Evolutionary conservation across 2,329 filamentous ascomycete species (phyloP).

Genomic region (Sporothrix brasiliensis): DNA sequence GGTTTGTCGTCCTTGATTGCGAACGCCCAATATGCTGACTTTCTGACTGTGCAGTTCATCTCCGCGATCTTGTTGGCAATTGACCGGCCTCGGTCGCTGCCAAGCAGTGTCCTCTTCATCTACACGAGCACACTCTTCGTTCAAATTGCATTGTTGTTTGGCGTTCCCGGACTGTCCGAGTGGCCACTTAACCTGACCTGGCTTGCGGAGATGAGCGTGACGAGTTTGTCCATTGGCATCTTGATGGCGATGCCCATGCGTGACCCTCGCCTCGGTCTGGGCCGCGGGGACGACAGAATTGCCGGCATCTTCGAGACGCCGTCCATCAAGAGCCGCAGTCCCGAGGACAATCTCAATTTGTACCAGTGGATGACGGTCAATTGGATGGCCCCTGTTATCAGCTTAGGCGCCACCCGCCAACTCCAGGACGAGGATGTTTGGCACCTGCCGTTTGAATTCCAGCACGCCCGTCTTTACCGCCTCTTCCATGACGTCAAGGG

Average conservation of each 20-base stretch:
- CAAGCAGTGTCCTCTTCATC: conserved; percentile 40
- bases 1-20: not conserved
- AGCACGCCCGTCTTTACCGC: conserved; percentile 73
- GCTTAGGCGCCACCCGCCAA: conserved; percentile 63
- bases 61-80: conserved; percentile 38
- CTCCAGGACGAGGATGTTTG: conserved; percentile 81
- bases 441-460: conserved; percentile 77
- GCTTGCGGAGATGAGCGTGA: conserved; percentile 45
- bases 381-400: conserved; percentile 78
- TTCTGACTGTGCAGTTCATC: conserved; percentile 24
- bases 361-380: conserved; percentile 85
- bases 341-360: conserved; percentile 77
- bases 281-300: conserved; percentile 52
- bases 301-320: conserved; percentile 58
- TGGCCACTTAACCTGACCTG: conserved; percentile 37
- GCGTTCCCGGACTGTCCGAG: conserved; percentile 42
- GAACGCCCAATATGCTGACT: not conserved
- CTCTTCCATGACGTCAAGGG: conserved; percentile 74
- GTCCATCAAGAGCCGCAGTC: conserved; percentile 63
- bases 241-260: conserved; percentile 72
- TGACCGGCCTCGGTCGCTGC: conserved; percentile 41
- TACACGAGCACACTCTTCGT: conserved; percentile 43
- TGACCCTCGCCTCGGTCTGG: conserved; percentile 55
- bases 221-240: conserved; percentile 52
- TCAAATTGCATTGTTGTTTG: conserved; percentile 40